Percentiles rank a stretch among this genome's conserved stretches.
phyloP scores from a whole-genome alignment of 2,329 filamentous ascomycete genomes.

The Aspergillus texensis region DNA sequence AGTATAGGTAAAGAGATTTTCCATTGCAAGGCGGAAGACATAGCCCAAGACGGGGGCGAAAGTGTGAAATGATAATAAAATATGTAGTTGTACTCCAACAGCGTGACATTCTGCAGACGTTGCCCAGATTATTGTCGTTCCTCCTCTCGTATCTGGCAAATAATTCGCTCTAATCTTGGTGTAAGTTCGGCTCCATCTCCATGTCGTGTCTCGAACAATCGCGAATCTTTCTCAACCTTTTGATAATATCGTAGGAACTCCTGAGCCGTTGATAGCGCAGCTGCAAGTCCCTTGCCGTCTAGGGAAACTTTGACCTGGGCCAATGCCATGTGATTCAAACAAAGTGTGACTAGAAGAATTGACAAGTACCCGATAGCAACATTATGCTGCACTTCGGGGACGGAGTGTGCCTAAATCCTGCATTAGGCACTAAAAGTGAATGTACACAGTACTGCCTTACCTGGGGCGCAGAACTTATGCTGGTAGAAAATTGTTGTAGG shows the following conservation, averaged over 20 bases:
- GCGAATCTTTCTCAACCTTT: conserved; percentile 56
- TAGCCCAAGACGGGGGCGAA: not conserved
- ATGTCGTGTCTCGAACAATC: conserved; percentile 46
- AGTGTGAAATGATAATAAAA: not conserved
- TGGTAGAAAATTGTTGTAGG: conserved; percentile 67
- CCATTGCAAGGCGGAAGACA: not conserved
- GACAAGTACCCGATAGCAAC: conserved; percentile 86
- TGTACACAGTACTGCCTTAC: conserved; percentile 52
- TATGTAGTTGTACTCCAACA: not conserved
- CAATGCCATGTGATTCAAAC: conserved; percentile 56
- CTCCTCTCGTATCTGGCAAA: conserved; percentile 43
- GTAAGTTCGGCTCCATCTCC: conserved; percentile 57
- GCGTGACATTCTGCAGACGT: not conserved
- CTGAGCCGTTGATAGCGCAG: conserved; percentile 60
- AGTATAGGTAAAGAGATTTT: not conserved
- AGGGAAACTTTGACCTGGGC: conserved; percentile 46
- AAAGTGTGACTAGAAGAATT: conserved; percentile 80
- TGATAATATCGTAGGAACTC: conserved; percentile 65
- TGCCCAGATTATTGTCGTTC: not conserved
- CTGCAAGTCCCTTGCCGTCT: conserved; percentile 50
- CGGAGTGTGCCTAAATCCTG: conserved; percentile 50
- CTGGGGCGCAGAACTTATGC: conserved; percentile 66
- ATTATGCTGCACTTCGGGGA: conserved; percentile 73
- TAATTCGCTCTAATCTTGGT: conserved; percentile 55
- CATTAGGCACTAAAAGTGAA: conserved; percentile 15